Percentiles rank a stretch among this genome's conserved stretches.
Conservation (phyloP, 495 filamentous ascomycete genomes). For the Penicillium soppii region DNA sequence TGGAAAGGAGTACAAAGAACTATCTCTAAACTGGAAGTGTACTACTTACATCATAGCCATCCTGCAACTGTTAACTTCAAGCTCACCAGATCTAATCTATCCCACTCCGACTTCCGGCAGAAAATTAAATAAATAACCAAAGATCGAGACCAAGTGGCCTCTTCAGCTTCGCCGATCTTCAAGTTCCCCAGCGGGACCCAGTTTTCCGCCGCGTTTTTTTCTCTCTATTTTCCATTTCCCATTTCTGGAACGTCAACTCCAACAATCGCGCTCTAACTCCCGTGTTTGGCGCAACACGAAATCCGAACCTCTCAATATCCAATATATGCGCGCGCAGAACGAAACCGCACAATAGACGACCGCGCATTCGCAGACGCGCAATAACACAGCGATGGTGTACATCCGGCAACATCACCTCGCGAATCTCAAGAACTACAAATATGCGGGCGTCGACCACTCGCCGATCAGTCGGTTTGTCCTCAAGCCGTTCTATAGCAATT, state of each 20-base stretch:
- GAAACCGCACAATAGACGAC: not conserved
- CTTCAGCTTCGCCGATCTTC: not conserved
- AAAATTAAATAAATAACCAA: constrained; percentile 9
- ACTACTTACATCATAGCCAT: not conserved
- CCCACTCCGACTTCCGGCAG: constrained; percentile 7
- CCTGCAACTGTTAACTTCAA: not conserved
- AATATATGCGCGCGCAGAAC: not conserved
- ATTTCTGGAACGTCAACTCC: not conserved
- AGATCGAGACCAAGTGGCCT: constrained; percentile 8
- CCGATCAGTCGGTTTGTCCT: constrained; percentile 85
- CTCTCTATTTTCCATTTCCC: not conserved
- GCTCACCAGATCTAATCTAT: not conserved
- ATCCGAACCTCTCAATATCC: not conserved
- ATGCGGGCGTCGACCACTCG: constrained; percentile 86
- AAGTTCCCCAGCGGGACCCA: not conserved
- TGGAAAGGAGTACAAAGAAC: no score
- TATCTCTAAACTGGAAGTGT: not conserved
- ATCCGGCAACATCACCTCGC: constrained; percentile 86
- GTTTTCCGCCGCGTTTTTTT: not conserved
- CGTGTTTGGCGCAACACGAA: not conserved
- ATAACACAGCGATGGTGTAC: constrained; percentile 64
- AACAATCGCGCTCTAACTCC: not conserved
- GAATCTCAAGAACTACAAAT: constrained; percentile 89
- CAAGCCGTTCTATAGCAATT: constrained; percentile 95
- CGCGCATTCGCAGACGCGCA: constrained; percentile 2